phyloP scores from a whole-genome alignment of 2,329 filamentous ascomycete genomes.

The Penicillium sp. region DNA sequence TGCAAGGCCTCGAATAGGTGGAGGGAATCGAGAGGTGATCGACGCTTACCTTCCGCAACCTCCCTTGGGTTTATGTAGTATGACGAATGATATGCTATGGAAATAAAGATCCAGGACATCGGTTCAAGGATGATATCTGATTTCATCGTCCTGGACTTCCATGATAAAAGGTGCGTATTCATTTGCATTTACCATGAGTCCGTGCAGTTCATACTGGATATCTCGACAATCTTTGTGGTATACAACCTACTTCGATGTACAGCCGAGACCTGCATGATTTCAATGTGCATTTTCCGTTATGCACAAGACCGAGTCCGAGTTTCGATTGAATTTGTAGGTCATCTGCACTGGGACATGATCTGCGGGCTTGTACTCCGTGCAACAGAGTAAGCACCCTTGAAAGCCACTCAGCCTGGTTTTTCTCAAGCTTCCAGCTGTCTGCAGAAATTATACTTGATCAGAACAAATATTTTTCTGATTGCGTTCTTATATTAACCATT shows the following conservation, averaged over 20 bases:
- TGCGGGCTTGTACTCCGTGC: slow-evolving; percentile 8
- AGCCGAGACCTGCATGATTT: slow-evolving; percentile 5
- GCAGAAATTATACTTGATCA: not conserved
- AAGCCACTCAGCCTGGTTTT: not conserved
- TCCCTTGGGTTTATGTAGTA: not conserved
- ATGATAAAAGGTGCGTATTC: not conserved
- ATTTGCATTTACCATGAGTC: not conserved
- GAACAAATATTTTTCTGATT: not conserved
- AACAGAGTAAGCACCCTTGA: slow-evolving; percentile 7
- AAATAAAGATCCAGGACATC: slow-evolving; percentile 13
- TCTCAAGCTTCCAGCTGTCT: slow-evolving; percentile 1
- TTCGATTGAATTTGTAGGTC: slow-evolving; percentile 17
- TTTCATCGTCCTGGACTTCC: not conserved
- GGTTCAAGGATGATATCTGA: not conserved
- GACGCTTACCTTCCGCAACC: not conserved
- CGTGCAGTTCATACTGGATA: not conserved
- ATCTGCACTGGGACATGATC: slow-evolving; percentile 20
- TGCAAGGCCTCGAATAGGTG: not conserved
- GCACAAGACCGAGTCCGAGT: slow-evolving; percentile 3
- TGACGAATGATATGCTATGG: slow-evolving; percentile 12
- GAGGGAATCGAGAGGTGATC: not conserved
- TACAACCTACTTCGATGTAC: not conserved
- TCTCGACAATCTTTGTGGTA: not conserved
- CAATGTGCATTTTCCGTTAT: slow-evolving; percentile 4
- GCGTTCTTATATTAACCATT: not conserved